These are phyloP conservation scores for Aphanoascus verrucosus DNA, from an alignment of 2,329 filamentous ascomycete genomes.

Conservation along the genomic window DNA sequence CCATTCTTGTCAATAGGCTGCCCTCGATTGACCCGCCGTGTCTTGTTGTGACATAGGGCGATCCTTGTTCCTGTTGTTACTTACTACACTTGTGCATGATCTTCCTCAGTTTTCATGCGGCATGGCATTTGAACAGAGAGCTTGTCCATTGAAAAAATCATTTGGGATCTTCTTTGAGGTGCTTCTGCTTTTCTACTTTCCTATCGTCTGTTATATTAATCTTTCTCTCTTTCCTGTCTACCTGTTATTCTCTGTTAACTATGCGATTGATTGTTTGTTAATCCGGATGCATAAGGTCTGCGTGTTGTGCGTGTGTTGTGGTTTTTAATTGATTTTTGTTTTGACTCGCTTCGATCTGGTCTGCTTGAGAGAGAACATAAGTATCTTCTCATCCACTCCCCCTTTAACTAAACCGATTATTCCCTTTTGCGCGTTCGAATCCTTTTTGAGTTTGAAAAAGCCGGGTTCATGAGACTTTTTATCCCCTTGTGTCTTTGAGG, in stretches of 20 bases:
- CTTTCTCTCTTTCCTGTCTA: conserved; percentile 3
- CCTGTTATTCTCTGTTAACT: background rate
- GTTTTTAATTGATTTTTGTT: conserved; percentile 6
- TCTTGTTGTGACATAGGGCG: background rate
- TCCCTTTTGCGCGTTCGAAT: background rate
- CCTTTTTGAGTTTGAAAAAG: background rate
- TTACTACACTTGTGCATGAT: conserved; percentile 7
- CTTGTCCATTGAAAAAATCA: conserved; percentile 1
- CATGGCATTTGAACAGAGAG: conserved; percentile 3
- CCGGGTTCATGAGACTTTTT: background rate
- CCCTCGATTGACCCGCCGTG: conserved; percentile 8
- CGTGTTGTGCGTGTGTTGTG: conserved; percentile 3
- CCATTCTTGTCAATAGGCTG: conserved; percentile 3
- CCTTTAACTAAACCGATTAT: background rate
- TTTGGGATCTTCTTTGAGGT: conserved; percentile 7
- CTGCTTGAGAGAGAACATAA: too few relatives aligned
- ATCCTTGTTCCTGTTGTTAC: background rate
- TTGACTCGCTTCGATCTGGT: background rate
- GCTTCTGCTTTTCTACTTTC: conserved; percentile 7
- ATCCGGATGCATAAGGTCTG: background rate
- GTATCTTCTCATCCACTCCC: background rate
- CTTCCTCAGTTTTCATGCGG: background rate
- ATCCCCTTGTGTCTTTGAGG: background rate
- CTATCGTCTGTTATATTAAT: conserved; percentile 2
- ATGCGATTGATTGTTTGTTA: background rate